Evolutionary conservation across 306 rosid genomes (phyloP), one percentile per base, ranked within the genome.

Genomic region (Malus sylvestris): DNA sequence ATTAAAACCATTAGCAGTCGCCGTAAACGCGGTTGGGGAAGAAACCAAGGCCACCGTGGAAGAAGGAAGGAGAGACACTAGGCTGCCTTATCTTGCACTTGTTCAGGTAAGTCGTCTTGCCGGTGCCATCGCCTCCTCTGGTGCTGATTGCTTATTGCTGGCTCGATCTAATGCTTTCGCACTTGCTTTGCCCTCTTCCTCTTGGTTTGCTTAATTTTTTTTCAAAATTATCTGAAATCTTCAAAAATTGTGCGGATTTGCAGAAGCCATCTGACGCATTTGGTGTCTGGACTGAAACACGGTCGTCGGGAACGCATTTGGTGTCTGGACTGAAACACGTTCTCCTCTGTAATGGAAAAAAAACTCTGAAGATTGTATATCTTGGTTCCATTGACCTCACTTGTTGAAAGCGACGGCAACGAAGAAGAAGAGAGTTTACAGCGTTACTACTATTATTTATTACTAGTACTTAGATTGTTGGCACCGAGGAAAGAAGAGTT

Each of bases 101-200:
- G 27, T 72, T 72, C 66, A 35, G 53, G 65, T 45, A 57, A 58
- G 35, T 52, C 20, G 18, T 52, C 22, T 57, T 8, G 35, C 45
- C 49, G 33, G 66, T 58, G 53, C 70, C 70, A 19, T 66, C 70
- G 10, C 45, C 42, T 19, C 55, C 55, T 51, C 20, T 15, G 55
- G 55, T 33, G 15, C 13, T 38, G 20, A 12, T 40, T 29, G 68
- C 68, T 30, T 20, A n/a, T 33, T 71, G 8, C 40, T 53, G 29
- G 44, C 42, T 53, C 63, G 76, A 72, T 72, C 76, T 57, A 35
- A 72, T 25, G 67, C 67, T 53, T 71, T 32, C 61, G 45, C 64
- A 20, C 45, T 71, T 52, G 19, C 19, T 27, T 71, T 52, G 18
- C 19, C 63, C 63, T 71, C 62, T 30, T 30, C 63, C 45, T 30